Percentiles rank a stretch among this genome's conserved stretches.
These are phyloP conservation scores for Komagataella ulmi DNA, from an alignment of 805 yeast species.

Conservation along the genomic window DNA sequence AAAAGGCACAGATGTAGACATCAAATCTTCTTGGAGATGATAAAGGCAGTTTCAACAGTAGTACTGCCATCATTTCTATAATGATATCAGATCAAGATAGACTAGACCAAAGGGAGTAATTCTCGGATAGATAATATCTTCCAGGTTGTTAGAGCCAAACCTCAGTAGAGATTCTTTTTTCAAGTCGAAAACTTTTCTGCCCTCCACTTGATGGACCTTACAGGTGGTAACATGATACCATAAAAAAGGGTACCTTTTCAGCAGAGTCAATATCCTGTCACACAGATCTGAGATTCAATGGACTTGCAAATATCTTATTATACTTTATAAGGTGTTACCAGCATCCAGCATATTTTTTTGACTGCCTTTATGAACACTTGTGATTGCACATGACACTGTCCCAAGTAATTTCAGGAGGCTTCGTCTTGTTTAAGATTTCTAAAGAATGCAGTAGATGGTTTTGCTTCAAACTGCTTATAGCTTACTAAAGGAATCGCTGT, in stretches of 20 bases:
- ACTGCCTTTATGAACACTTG: background rate
- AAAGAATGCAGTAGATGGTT: background rate
- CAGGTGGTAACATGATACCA: background rate
- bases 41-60: too few relatives aligned
- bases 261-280: background rate
- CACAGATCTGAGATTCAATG: background rate
- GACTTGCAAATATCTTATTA: background rate
- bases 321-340: background rate
- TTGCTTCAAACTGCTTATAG: background rate
- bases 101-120: background rate
- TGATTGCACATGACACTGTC: background rate
- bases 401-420: background rate
- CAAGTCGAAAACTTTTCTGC: background rate
- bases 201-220: background rate
- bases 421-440: background rate
- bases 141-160: background rate
- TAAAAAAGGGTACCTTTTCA: background rate
- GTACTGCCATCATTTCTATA: background rate
- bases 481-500: background rate
- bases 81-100: background rate
- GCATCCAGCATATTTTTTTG: background rate
- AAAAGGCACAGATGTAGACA: too few relatives aligned
- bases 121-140: too few relatives aligned
- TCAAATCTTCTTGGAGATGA: too few relatives aligned
- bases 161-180: background rate